Percentiles rank a stretch among this genome's conserved stretches.
Evolutionary conservation across 805 yeast species (phyloP).

Genomic region (Candida quercuum): DNA sequence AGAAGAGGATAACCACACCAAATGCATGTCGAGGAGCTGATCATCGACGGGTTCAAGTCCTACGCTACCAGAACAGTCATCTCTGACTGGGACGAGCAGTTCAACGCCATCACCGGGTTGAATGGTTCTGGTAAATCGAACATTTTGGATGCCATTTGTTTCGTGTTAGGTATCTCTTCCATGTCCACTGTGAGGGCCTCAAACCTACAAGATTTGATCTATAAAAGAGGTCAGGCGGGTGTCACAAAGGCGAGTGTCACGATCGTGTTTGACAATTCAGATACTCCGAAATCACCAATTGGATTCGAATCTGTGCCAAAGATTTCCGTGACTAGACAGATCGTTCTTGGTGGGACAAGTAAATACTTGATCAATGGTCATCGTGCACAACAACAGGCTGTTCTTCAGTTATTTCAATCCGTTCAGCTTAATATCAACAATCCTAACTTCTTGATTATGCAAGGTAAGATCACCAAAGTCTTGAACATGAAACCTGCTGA

Average conservation of each 20-base stretch:
- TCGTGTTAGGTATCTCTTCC: slow-evolving; percentile 93
- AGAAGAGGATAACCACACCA: slow-evolving; percentile 20
- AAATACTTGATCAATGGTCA: slow-evolving; percentile 94
- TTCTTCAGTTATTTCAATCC: slow-evolving; percentile 83
- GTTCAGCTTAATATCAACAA: slow-evolving; percentile 95
- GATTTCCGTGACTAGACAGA: slow-evolving; percentile 88
- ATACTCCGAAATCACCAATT: slow-evolving; percentile 71
- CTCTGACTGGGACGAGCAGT: slow-evolving; percentile 92
- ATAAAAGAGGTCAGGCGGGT: slow-evolving; percentile 97
- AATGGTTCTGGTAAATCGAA: slow-evolving; percentile 98
- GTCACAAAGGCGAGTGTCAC: slow-evolving; percentile 96
- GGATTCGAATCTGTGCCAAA: slow-evolving; percentile 76
- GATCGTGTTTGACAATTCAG: slow-evolving; percentile 86
- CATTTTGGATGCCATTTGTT: slow-evolving; percentile 93
- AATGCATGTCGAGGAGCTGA: slow-evolving; percentile 78
- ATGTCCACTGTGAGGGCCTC: slow-evolving; percentile 95
- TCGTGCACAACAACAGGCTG: slow-evolving; percentile 92
- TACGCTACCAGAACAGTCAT: slow-evolving; percentile 96
- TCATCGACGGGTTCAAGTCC: slow-evolving; percentile 96
- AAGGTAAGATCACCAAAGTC: slow-evolving; percentile 96
- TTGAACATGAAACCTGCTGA: slow-evolving; percentile 93
- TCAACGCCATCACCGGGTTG: slow-evolving; percentile 95
- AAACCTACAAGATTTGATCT: slow-evolving; percentile 87
- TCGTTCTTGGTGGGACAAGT: slow-evolving; percentile 85
- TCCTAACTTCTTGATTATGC: slow-evolving; percentile 97